Conservation (phyloP, 2,329 filamentous ascomycete species). For the Thelonectria discophora region DNA sequence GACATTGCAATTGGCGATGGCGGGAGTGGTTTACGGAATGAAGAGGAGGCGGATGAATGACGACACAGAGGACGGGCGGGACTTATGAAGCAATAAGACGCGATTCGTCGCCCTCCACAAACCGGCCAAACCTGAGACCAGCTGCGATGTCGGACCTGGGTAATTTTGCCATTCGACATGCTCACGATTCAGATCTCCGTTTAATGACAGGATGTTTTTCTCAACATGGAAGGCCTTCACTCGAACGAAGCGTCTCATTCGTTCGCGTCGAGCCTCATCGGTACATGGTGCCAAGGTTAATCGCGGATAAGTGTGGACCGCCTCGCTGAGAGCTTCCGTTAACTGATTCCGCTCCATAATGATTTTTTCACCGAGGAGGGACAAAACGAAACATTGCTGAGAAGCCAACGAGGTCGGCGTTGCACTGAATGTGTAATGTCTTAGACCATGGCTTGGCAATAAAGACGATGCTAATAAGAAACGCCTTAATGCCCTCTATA, state of each 20-base stretch:
- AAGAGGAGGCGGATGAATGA: constrained; percentile 10
- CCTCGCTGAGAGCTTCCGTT: constrained; percentile 6
- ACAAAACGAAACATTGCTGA: too few relatives aligned
- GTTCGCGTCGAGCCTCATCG: not conserved
- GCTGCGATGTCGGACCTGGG: constrained; percentile 37
- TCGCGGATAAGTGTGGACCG: constrained; percentile 38
- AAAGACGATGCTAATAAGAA: not conserved
- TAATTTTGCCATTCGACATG: constrained; percentile 27
- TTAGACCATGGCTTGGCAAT: not conserved
- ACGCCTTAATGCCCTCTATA: not conserved
- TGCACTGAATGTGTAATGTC: not conserved
- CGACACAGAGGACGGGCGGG: not conserved
- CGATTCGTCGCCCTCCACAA: not conserved
- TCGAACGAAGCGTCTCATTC: not conserved
- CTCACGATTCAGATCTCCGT: not conserved
- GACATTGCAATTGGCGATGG: constrained; percentile 34
- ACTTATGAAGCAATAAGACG: constrained; percentile 2
- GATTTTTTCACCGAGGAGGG: not conserved
- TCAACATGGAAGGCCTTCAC: not conserved
- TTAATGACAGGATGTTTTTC: not conserved
- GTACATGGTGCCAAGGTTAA: constrained; percentile 14
- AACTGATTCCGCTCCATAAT: not conserved
- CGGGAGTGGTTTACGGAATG: constrained; percentile 11
- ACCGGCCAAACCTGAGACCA: not conserved
- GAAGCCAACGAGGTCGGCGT: too few relatives aligned